Evolutionary conservation across 345 rosid species (phyloP).

Genomic region (Eucalyptus erythrocorys): DNA sequence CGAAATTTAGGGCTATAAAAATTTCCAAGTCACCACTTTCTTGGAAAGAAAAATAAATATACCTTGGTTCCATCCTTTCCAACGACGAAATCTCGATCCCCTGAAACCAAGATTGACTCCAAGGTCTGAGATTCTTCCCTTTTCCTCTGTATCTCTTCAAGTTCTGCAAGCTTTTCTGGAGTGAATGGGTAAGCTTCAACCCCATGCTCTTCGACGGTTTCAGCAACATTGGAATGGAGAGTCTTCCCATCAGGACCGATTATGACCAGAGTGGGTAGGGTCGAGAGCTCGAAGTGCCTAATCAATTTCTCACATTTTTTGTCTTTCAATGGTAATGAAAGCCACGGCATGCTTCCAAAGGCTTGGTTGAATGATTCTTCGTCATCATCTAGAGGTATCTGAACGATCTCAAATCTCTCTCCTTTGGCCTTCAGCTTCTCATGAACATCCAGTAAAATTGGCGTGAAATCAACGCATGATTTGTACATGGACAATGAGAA

Average conservation of each 20-base stretch:
- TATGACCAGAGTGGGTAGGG: slow-evolving; percentile 8
- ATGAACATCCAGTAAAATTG: background rate
- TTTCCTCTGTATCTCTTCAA: slow-evolving; percentile 6
- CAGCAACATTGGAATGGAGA: background rate
- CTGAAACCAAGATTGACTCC: slow-evolving; percentile 4
- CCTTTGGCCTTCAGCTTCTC: slow-evolving; percentile 1
- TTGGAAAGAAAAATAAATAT: background rate
- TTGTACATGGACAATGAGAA: background rate
- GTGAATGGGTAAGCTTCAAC: slow-evolving; percentile 6
- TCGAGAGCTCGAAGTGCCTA: background rate
- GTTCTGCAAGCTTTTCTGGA: slow-evolving; percentile 1
- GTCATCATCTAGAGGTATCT: slow-evolving; percentile 1
- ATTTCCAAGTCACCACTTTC: background rate
- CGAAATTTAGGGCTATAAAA: background rate
- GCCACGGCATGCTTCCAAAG: slow-evolving; percentile 7
- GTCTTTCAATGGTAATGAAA: slow-evolving; percentile 3
- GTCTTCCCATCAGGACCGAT: slow-evolving; percentile 6
- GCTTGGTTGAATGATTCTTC: background rate
- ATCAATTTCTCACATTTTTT: background rate
- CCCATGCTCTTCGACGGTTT: slow-evolving; percentile 4
- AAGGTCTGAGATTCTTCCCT: slow-evolving; percentile 3
- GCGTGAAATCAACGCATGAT: background rate
- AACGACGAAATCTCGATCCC: slow-evolving; percentile 5
- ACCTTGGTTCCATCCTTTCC: slow-evolving; percentile 8
- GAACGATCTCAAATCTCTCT: slow-evolving; percentile 5